Base-by-base conservation (phyloP, 805 yeast genomes). In the Starmerella vaccinii region DNA sequence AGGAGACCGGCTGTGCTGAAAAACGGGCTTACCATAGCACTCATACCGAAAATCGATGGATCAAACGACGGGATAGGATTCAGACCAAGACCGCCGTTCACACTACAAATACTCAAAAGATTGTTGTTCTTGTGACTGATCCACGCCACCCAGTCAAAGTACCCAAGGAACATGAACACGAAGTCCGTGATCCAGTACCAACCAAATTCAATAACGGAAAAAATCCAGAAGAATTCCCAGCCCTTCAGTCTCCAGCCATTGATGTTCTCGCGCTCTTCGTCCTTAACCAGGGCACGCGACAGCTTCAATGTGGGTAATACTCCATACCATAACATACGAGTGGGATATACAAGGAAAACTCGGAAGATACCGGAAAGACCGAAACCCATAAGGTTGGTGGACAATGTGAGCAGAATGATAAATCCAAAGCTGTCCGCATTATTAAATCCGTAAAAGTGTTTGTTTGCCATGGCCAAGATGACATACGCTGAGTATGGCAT, bases 111-210 rank as follows among this genome's bases (percentile, higher is more conserved):
- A 9, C 63, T 59, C 10, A 76, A 76, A 48, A 78, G 61, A 55
- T 71, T 70, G 51, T 71, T 66, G 59, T 75, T 76, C 34, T 70
- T 53, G 13, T 81, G 82, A 5, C 65, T 63, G 44, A 77, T 77
- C 84, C 83, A 78, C 1, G 76, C 71, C 58, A 76, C 69, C 84
- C 83, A 79, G 57, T 73, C 77, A 63, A 83, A 81, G 58, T 75
- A 73, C 0, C 80, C 71, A 48, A 82, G 70, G 2, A 78, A 86
- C 16, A 70, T 67, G 67, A 81, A 81, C 24, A 83, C 67, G 61
- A 71, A 82, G 49, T 81, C 83, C 3, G 88, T 87, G 58, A 82
- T 65, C 78, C 82, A 81, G 60, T 77, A 77, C 75, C 81, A 81
- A 4, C 72, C 55, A 57, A 80, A 79, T 18, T 58, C 47, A 44